Conservation (phyloP, 495 filamentous ascomycete species). For the Penicillium waksmanii region DNA sequence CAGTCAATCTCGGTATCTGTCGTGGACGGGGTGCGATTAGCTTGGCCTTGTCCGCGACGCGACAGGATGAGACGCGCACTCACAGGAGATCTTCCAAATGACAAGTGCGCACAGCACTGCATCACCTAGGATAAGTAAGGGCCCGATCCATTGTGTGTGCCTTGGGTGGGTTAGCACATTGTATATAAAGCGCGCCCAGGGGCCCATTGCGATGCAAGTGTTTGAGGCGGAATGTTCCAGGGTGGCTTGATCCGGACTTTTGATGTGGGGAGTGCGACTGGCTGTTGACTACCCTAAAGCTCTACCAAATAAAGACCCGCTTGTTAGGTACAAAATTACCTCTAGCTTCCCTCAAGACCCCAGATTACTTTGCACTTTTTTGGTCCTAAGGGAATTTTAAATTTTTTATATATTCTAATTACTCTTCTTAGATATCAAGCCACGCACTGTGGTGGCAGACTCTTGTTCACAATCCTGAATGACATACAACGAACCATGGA, state of each 20-base stretch:
- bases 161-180: conserved; percentile 52
- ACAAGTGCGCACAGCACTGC: conserved; percentile 72
- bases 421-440: no score
- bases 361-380: no score
- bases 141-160: conserved; percentile 66
- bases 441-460: no score
- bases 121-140: conserved; percentile 73
- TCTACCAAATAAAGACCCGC: no score
- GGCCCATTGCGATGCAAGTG: conserved; percentile 27
- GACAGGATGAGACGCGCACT: conserved; percentile 5
- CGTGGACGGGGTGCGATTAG: conserved; percentile 19
- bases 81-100: conserved; percentile 88
- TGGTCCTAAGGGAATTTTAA: no score
- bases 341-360: no score
- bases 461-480: no score
- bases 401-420: no score
- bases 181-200: conserved; percentile 23
- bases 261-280: neutral
- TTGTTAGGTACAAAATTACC: no score
- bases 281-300: neutral
- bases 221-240: conserved; percentile 12
- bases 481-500: no score
- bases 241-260: neutral
- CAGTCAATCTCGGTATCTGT: conserved; percentile 98
- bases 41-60: conserved; percentile 15